Evolutionary conservation across 345 rosid species (phyloP), one percentile per base, ranked within the genome.

Genomic region (Clausena lansium): DNA sequence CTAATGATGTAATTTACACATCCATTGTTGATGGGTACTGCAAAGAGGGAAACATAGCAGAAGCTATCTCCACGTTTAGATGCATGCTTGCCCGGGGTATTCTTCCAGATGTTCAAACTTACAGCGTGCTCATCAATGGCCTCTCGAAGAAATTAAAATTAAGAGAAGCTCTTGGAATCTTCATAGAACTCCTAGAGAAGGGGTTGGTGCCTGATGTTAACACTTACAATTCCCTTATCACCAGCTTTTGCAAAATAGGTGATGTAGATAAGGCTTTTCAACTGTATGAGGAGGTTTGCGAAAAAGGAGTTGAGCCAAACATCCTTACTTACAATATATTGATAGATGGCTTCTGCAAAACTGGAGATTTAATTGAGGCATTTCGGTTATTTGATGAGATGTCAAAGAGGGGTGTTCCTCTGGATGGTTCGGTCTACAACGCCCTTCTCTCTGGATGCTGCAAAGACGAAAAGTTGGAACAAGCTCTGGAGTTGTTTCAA

Each of bases 281-380:
- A 66, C 66, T 55, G 54, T 14, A 71, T n/a, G 74, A 55, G 66
- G 82, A 67, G 62, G 82, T 85, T 84, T 25, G 47, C 11, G 58
- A 76, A 30, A 80, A 70, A 61, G 84, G 80, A 55, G 17, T 85
- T 63, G 79, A 78, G 33, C 80, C 79, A 60, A 78, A 85, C 63
- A 66, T 76, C 1, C 77, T 77, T 80, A 80, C 84, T 13, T 82
- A 77, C 54, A 81, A 80, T 63, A 57, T 78, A 28, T 79, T 84
- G 70, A 74, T 84, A 57, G 81, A 84, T 54, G 83, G 79, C 19
- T 63, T 73, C 63, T 81, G 83, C 83, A 82, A 82, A 76, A 47
- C 74, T 20, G 77, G 80, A 38, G 54, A 66, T 59, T n/a, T 60
- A 22, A 24, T 20, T 22, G 75, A 65, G 41, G 78, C 85, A 19